A percentile compares a stretch with the other conserved stretches of the same genome.
phyloP scores from a whole-genome alignment of 2,329 filamentous ascomycete species.

The Chaetomiaceae sp. region DNA sequence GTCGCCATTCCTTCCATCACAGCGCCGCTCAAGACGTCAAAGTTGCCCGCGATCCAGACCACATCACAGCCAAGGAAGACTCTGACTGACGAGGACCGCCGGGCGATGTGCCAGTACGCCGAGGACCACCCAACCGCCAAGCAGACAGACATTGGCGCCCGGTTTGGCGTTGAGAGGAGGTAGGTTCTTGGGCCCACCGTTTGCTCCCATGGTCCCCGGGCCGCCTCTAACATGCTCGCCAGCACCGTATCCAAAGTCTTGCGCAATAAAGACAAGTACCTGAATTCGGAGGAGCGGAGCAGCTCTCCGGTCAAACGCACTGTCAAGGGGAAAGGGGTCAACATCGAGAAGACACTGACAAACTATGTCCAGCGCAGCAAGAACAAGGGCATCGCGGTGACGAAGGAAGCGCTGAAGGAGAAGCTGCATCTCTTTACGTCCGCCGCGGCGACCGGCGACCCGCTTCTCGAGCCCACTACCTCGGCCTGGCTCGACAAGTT shows the following conservation, averaged over 20 bases:
- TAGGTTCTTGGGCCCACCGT: conserved; percentile 43
- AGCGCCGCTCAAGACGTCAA: conserved; percentile 47
- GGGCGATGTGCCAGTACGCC: conserved; percentile 90
- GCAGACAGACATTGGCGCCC: conserved; percentile 92
- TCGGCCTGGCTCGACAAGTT: conserved; percentile 89
- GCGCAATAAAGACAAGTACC: conserved; percentile 89
- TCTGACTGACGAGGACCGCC: conserved; percentile 83
- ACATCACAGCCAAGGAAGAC: conserved; percentile 73
- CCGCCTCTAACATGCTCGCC: conserved; percentile 33
- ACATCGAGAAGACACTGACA: conserved; percentile 85
- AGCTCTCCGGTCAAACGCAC: conserved; percentile 73
- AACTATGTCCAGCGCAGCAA: conserved; percentile 84
- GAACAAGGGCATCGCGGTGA: conserved; percentile 67
- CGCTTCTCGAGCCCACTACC: conserved; percentile 65
- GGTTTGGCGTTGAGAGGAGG: conserved; percentile 98
- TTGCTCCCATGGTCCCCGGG: not conserved
- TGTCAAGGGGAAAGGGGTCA: conserved; percentile 75
- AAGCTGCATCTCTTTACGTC: conserved; percentile 77
- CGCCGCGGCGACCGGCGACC: conserved; percentile 65
- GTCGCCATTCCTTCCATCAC: conserved; percentile 56
- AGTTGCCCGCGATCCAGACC: conserved; percentile 46
- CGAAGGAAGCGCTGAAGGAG: conserved; percentile 77
- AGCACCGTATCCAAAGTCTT: conserved; percentile 99
- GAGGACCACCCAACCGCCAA: conserved; percentile 86
- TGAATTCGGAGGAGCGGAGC: conserved; percentile 74